Evolutionary conservation across 495 filamentous ascomycete species (phyloP).

Genomic region (Parathielavia appendiculata): DNA sequence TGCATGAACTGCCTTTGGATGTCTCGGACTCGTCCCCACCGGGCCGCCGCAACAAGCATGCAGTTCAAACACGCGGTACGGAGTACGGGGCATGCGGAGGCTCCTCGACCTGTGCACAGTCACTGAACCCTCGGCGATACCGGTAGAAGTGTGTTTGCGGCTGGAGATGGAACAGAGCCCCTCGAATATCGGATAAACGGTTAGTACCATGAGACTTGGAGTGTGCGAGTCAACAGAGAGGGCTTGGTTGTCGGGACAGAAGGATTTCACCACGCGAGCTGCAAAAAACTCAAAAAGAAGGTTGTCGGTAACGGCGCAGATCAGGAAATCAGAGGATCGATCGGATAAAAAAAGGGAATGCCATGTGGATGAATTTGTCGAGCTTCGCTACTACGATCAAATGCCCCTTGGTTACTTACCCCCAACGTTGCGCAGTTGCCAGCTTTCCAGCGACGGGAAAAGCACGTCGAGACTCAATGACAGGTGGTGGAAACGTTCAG

Average conservation of each 20-base stretch:
- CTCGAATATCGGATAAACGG: constrained; percentile 19
- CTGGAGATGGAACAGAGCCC: constrained; percentile 9
- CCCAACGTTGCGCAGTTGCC: too few species aligned
- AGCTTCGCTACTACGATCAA: too few species aligned
- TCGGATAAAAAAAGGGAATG: too few species aligned
- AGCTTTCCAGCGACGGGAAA: too few species aligned
- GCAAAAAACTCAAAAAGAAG: background rate
- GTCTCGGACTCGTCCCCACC: constrained; percentile 17
- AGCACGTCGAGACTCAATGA: too few species aligned
- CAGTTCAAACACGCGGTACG: background rate
- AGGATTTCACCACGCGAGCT: background rate
- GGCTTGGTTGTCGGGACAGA: background rate
- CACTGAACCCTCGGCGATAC: background rate
- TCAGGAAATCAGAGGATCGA: too few species aligned
- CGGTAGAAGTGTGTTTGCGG: background rate
- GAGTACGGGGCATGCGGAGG: too few species aligned
- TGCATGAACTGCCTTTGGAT: constrained; percentile 17
- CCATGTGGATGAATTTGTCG: too few species aligned
- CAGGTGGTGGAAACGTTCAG: background rate
- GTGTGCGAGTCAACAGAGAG: constrained; percentile 4
- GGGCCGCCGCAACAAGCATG: background rate
- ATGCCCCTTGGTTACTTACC: too few species aligned
- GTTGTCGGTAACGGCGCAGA: too few species aligned
- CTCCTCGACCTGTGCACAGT: background rate
- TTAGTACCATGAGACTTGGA: background rate